phyloP scores from a whole-genome alignment of 2,329 filamentous ascomycete species.

The Graphiopsis chlorocephala region DNA sequence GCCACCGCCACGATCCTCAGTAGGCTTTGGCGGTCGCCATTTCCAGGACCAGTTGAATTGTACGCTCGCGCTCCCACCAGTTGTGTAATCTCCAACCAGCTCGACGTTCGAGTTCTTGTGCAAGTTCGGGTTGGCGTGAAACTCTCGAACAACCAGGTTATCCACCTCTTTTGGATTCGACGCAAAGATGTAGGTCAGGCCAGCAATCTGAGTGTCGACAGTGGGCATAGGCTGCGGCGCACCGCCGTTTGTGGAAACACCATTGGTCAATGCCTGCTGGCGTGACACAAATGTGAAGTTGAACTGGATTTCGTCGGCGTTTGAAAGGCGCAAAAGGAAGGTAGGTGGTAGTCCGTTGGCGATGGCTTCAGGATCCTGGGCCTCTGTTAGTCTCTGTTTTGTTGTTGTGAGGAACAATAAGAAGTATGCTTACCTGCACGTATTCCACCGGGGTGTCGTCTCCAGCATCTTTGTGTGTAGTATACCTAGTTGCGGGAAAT shows the following conservation, averaged over 20 bases:
- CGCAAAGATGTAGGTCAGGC: conserved; percentile 88
- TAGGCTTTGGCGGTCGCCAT: conserved; percentile 83
- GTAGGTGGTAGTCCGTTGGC: conserved; percentile 50
- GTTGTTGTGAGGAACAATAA: conserved; percentile 16
- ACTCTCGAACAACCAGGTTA: conserved; percentile 89
- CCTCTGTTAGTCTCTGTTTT: background rate
- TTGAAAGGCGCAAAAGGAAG: conserved; percentile 82
- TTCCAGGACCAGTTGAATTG: conserved; percentile 96
- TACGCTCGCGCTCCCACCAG: conserved; percentile 76
- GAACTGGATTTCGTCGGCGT: conserved; percentile 90
- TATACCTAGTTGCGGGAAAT: conserved; percentile 78
- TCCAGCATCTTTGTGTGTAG: conserved; percentile 66
- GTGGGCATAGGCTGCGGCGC: conserved; percentile 30
- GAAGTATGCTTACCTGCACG: conserved; percentile 66
- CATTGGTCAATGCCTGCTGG: conserved; percentile 41
- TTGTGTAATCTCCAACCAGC: conserved; percentile 87
- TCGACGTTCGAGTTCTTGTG: conserved; percentile 97
- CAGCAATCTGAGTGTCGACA: conserved; percentile 75
- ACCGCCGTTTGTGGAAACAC: conserved; percentile 16
- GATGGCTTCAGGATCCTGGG: conserved; percentile 70
- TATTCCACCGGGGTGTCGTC: conserved; percentile 82
- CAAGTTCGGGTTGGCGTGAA: conserved; percentile 93
- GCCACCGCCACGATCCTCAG: conserved; percentile 80
- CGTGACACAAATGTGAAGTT: conserved; percentile 85
- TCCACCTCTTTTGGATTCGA: conserved; percentile 84